Conservation (phyloP, 2,329 filamentous ascomycete genomes). For the Colletotrichum incanum region DNA sequence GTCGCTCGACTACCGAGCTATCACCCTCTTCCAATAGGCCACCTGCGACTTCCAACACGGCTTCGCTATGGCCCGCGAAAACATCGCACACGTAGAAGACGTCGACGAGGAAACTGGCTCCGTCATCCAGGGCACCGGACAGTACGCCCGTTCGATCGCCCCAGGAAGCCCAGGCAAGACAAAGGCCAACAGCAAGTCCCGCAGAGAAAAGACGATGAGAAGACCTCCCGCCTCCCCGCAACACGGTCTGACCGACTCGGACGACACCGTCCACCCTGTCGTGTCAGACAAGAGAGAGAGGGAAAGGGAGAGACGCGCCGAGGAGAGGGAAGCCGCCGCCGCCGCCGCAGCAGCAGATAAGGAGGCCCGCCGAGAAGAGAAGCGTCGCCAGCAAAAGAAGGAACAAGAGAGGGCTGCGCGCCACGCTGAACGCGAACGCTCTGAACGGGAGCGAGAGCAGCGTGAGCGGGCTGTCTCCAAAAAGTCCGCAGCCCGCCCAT, state of each 20-base stretch:
- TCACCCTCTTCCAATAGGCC: neutral
- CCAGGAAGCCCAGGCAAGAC: slow-evolving; percentile 62
- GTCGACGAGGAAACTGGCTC: slow-evolving; percentile 67
- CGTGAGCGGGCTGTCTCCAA: slow-evolving; percentile 41
- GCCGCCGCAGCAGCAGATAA: slow-evolving; percentile 43
- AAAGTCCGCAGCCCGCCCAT: slow-evolving; percentile 49
- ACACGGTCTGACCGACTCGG: slow-evolving; percentile 58
- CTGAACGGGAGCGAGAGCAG: slow-evolving; percentile 44
- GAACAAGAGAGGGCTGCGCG: slow-evolving; percentile 50
- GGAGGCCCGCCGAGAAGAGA: slow-evolving; percentile 44
- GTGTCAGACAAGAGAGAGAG: slow-evolving; percentile 52
- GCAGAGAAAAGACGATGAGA: slow-evolving; percentile 55
- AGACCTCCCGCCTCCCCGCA: slow-evolving; percentile 57
- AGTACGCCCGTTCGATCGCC: slow-evolving; percentile 66
- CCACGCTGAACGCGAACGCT: slow-evolving; percentile 47
- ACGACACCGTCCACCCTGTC: slow-evolving; percentile 59
- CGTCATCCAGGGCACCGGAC: slow-evolving; percentile 55
- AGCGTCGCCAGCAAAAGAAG: slow-evolving; percentile 41
- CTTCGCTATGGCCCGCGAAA: slow-evolving; percentile 59
- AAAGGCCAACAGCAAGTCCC: slow-evolving; percentile 67
- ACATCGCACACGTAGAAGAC: slow-evolving; percentile 65
- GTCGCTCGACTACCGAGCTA: slow-evolving; percentile 38
- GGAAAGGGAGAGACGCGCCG: slow-evolving; percentile 45
- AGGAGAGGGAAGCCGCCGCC: neutral
- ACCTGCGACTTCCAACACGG: slow-evolving; percentile 42